phyloP scores from a whole-genome alignment of 306 rosid genomes.

The Pueraria montana region DNA sequence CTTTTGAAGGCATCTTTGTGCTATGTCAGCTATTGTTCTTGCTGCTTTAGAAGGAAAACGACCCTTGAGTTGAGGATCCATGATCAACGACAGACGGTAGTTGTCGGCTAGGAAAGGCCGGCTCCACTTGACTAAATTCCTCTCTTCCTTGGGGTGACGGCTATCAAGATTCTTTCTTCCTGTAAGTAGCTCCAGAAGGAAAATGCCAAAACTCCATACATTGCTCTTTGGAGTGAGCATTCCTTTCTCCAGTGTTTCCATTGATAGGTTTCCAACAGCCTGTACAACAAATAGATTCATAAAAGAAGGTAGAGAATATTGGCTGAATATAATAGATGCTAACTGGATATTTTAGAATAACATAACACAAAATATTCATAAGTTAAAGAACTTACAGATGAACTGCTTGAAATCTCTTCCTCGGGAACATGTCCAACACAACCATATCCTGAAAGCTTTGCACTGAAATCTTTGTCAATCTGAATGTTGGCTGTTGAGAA shows the following conservation, averaged over 20 bases:
- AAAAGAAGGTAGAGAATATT: conserved; percentile 22
- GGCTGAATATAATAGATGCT: background rate
- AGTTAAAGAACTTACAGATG: conserved; percentile 70
- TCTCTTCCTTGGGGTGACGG: conserved; percentile 95
- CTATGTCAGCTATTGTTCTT: conserved; percentile 85
- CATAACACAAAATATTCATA: background rate
- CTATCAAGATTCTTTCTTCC: conserved; percentile 93
- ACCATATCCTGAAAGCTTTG: conserved; percentile 99
- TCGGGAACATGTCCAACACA: conserved; percentile 94
- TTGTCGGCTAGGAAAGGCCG: conserved; percentile 88
- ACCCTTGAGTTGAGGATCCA: conserved; percentile 93
- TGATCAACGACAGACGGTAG: conserved; percentile 82
- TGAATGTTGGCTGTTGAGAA: conserved; percentile 94
- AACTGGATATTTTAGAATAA: conserved; percentile 29
- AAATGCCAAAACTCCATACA: conserved; percentile 93
- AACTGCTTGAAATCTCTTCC: conserved; percentile 79
- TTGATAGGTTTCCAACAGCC: conserved; percentile 92
- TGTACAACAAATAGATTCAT: conserved; percentile 49
- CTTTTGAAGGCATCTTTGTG: conserved; percentile 91
- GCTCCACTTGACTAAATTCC: conserved; percentile 97
- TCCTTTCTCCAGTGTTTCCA: conserved; percentile 96
- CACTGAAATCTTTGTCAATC: conserved; percentile 97
- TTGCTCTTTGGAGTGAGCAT: conserved; percentile 98
- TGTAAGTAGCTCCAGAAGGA: conserved; percentile 92
- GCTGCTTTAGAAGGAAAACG: conserved; percentile 96